Evolutionary conservation across 1,284 basidiomycete genomes (phyloP).

Genomic region (Tilletia setariae): DNA sequence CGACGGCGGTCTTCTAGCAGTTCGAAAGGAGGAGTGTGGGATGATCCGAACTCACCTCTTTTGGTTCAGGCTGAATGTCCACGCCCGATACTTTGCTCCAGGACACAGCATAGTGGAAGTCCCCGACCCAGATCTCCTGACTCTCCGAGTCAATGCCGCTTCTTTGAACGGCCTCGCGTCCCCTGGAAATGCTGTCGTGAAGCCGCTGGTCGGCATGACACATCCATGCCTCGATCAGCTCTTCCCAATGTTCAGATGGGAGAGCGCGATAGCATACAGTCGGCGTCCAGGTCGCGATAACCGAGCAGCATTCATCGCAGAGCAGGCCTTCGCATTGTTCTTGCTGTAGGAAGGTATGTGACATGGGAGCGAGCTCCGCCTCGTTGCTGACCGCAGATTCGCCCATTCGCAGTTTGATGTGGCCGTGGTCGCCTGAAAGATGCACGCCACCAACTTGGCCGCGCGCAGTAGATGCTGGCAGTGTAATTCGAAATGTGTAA

Average conservation of each 20-base stretch:
- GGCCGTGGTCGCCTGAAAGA: slow-evolving; percentile 15
- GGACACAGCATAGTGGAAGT: slow-evolving; percentile 1
- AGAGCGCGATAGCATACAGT: slow-evolving; percentile 68
- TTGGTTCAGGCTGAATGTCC: too few species aligned
- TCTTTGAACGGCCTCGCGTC: slow-evolving; percentile 21
- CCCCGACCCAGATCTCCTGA: slow-evolving; percentile 17
- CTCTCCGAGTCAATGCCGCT: background rate
- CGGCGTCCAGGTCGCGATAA: background rate
- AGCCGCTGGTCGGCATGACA: slow-evolving; percentile 79
- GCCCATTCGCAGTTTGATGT: background rate
- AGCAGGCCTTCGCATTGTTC: slow-evolving; percentile 7
- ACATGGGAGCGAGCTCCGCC: slow-evolving; percentile 22
- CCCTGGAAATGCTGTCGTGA: slow-evolving; percentile 25
- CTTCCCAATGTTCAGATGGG: slow-evolving; percentile 93
- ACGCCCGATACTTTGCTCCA: background rate
- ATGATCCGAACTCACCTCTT: too few species aligned
- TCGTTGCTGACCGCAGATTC: slow-evolving; percentile 22
- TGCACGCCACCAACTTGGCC: background rate
- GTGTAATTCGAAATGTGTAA: slow-evolving; percentile 6
- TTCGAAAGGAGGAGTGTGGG: background rate
- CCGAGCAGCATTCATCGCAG: slow-evolving; percentile 21
- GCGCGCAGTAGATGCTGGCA: slow-evolving; percentile 14
- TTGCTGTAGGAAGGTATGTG: background rate
- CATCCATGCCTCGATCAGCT: slow-evolving; percentile 96
- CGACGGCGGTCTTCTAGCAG: slow-evolving; percentile 14